Evolutionary conservation across 176 grass and related monocot species (phyloP), one percentile per base, ranked within the genome.

Genomic region (Rhipidocladum racemiflorum): DNA sequence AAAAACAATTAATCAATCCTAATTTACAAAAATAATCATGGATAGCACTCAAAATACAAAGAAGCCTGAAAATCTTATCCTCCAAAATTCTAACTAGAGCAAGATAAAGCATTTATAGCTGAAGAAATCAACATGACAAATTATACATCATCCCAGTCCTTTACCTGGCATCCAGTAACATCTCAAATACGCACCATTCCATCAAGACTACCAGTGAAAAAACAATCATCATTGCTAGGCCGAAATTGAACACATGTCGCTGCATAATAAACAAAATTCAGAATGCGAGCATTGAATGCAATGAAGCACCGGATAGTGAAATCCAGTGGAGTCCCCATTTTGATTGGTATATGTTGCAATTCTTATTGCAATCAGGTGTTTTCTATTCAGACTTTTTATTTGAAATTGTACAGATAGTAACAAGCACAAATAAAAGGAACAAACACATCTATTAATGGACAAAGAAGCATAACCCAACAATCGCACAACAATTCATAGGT

Each of bases 161-260:
- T 83, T 3, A 97, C 94, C 62, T 72, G 89, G 56, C 89, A 88
- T 76, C 81, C 74, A 81, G 40, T 60, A 75, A 94, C 77, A 85
- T 97, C 82, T 91, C 94, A 97, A 69, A 97, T 89, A 17, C 94
- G 94, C 63, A 92, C 83, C 81, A 91, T 90, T 32, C 94, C 94
- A 61, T 97, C 94, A n/a, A 97, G 84, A 38, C 87, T 94, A 11
- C 91, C 94, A 69, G 61, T 97, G 60, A 97, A 84, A 71, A 97
- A 97, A 82, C 90, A 94, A 53, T 90, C 75, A 50, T 90, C 91
- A 54, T 82, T 81, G 8, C 85, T 75, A 68, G 94, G 94, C 21
- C 92, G 81, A 82, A 97, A 97, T 61, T 97, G 94, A 85, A 97
- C 65, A 42, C 91, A 94, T 60, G 94, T 97, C 79, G 94, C 94